Percentiles rank a stretch among this genome's conserved stretches.
Conservation (phyloP, 2,329 filamentous ascomycete genomes). For the Scopulariopsis brevicaulis region DNA sequence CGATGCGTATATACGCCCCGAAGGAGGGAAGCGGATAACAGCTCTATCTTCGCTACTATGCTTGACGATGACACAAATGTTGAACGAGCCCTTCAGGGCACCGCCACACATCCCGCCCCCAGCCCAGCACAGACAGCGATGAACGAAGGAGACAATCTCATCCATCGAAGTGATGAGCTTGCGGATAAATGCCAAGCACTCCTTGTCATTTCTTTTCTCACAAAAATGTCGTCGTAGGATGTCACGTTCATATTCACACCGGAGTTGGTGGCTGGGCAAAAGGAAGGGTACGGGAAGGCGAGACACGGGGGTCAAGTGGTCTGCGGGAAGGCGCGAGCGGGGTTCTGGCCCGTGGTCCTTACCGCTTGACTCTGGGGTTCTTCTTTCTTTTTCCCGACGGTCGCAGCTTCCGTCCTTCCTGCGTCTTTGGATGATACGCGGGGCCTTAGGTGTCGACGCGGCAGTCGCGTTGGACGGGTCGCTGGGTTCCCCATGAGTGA, state of each 20-base stretch:
- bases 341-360: neutral
- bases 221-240: slow-evolving; percentile 10
- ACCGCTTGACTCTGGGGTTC: neutral
- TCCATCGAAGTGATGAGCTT: slow-evolving; percentile 10
- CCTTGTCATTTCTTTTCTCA: slow-evolving; percentile 12
- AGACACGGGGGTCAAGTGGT: neutral
- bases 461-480: neutral
- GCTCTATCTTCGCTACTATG: slow-evolving; percentile 10
- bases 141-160: slow-evolving; percentile 11
- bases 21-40: slow-evolving; percentile 15
- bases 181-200: slow-evolving; percentile 11
- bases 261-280: neutral
- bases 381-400: neutral
- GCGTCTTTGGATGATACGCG: neutral
- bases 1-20: slow-evolving; percentile 10
- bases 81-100: slow-evolving; percentile 18
- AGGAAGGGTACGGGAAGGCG: neutral
- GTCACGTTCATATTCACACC: neutral
- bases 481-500: neutral
- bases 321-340: neutral
- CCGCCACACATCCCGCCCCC: slow-evolving; percentile 9
- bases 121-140: slow-evolving; percentile 7
- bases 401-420: neutral
- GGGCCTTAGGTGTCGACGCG: neutral
- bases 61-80: slow-evolving; percentile 13